Percentiles rank a stretch among this genome's conserved stretches.
These are phyloP conservation scores for Fomitopsis pinicola DNA, from an alignment of 1,284 basidiomycete species.

Conservation along the genomic window DNA sequence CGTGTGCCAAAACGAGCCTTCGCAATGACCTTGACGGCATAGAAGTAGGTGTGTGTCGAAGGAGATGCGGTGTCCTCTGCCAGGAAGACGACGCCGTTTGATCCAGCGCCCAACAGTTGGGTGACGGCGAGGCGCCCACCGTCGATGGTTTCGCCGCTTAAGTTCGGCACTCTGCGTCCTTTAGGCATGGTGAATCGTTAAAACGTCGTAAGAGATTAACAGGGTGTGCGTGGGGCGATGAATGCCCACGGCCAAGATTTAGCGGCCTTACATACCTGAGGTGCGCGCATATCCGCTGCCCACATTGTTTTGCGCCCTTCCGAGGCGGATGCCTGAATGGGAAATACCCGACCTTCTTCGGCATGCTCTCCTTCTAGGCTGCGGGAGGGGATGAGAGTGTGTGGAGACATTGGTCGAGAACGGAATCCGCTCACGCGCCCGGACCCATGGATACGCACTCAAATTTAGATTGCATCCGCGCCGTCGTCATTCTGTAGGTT, in stretches of 20 bases:
- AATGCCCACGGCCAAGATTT: not conserved
- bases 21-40: constrained; percentile 29
- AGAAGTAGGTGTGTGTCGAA: constrained; percentile 16
- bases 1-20: constrained; percentile 32
- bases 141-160: constrained; percentile 69
- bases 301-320: not conserved
- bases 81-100: constrained; percentile 91
- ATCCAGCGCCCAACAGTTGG: constrained; percentile 83
- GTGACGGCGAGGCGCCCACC: constrained; percentile 74
- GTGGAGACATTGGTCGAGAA: not conserved
- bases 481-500: not conserved
- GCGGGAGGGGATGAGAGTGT: not conserved
- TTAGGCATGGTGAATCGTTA: constrained; percentile 9
- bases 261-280: not conserved
- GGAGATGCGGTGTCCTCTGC: constrained; percentile 55
- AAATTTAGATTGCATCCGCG: not conserved
- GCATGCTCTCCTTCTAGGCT: not conserved
- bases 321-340: not conserved
- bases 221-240: not conserved
- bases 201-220: not conserved
- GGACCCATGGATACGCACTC: not conserved
- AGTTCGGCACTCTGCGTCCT: constrained; percentile 12
- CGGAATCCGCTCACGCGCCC: not conserved
- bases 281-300: not conserved
- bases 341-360: not conserved